A percentile compares a stretch with the other conserved stretches of the same genome.
phyloP scores from a whole-genome alignment of 1,284 basidiomycete genomes.

The Apiotrichum laibachii region DNA sequence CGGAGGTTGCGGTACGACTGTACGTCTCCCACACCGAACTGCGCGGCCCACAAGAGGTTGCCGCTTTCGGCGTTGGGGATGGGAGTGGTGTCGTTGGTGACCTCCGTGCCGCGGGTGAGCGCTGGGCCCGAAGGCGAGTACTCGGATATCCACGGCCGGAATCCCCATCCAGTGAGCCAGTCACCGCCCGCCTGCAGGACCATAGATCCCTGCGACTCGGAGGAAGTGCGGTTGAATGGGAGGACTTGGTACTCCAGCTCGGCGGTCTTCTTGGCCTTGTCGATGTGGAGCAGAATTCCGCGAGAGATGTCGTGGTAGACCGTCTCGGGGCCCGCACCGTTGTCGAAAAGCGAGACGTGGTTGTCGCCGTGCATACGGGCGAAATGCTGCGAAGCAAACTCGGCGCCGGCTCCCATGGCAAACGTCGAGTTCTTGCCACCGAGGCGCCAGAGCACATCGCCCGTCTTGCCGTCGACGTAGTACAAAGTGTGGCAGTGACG shows the following conservation, averaged over 20 bases:
- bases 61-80: slow-evolving; percentile 9
- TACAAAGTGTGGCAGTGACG: slow-evolving; percentile 42
- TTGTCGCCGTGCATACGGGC: slow-evolving; percentile 27
- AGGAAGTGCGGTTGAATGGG: slow-evolving; percentile 28
- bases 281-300: slow-evolving; percentile 35
- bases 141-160: slow-evolving; percentile 27
- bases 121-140: slow-evolving; percentile 5
- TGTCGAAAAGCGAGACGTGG: slow-evolving; percentile 41
- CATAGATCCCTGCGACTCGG: slow-evolving; percentile 33
- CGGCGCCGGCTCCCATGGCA: slow-evolving; percentile 25
- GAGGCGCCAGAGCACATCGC: slow-evolving; percentile 40
- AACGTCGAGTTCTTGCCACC: slow-evolving; percentile 38
- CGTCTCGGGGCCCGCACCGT: slow-evolving; percentile 31
- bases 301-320: slow-evolving; percentile 23
- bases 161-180: slow-evolving; percentile 29
- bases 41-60: slow-evolving; percentile 30
- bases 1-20: slow-evolving; percentile 36
- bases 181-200: slow-evolving; percentile 27
- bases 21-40: slow-evolving; percentile 35
- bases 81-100: slow-evolving; percentile 1
- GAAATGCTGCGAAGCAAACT: slow-evolving; percentile 38
- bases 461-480: slow-evolving; percentile 32
- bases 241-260: slow-evolving; percentile 23
- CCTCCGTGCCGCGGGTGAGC: no score
- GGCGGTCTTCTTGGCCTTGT: slow-evolving; percentile 25